Percentiles rank a stretch among this genome's conserved stretches.
Evolutionary conservation across 345 rosid species (phyloP).

Genomic region (Lumnitzera racemosa): DNA sequence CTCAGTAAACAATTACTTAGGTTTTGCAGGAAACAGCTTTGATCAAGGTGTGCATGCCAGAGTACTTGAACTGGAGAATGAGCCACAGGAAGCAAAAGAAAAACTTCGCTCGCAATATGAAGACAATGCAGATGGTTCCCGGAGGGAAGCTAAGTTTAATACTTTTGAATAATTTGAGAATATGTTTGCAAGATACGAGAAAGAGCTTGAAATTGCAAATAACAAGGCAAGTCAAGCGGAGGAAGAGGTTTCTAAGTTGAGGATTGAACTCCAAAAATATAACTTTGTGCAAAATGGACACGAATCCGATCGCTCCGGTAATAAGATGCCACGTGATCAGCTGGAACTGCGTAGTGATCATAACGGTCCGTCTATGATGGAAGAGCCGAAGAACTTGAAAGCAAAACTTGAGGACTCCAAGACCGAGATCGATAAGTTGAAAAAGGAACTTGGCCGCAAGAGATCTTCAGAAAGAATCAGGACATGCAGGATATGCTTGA

Average conservation of each 20-base stretch:
- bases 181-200: slow-evolving; percentile 42
- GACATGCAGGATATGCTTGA: slow-evolving; percentile 36
- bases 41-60: slow-evolving; percentile 38
- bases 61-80: slow-evolving; percentile 50
- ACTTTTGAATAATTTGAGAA: slow-evolving; percentile 26
- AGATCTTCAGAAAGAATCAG: slow-evolving; percentile 18
- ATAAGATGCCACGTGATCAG: slow-evolving; percentile 16
- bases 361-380: slow-evolving; percentile 28
- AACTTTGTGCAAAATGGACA: slow-evolving; percentile 22
- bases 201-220: slow-evolving; percentile 45
- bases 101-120: slow-evolving; percentile 40
- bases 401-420: slow-evolving; percentile 50
- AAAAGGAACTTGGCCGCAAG: slow-evolving; percentile 28
- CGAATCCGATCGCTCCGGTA: slow-evolving; percentile 16
- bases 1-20: slow-evolving; percentile 54
- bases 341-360: slow-evolving; percentile 12
- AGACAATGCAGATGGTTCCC: slow-evolving; percentile 31
- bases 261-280: slow-evolving; percentile 41
- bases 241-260: slow-evolving; percentile 45
- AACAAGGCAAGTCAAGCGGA: slow-evolving; percentile 39
- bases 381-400: slow-evolving; percentile 48
- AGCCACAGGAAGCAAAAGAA: slow-evolving; percentile 50
- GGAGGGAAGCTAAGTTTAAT: slow-evolving; percentile 22
- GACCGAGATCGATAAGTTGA: slow-evolving; percentile 42
- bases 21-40: slow-evolving; percentile 30